Base-by-base conservation (phyloP, 2,329 filamentous ascomycete genomes). In the Colletotrichum theobromicola region DNA sequence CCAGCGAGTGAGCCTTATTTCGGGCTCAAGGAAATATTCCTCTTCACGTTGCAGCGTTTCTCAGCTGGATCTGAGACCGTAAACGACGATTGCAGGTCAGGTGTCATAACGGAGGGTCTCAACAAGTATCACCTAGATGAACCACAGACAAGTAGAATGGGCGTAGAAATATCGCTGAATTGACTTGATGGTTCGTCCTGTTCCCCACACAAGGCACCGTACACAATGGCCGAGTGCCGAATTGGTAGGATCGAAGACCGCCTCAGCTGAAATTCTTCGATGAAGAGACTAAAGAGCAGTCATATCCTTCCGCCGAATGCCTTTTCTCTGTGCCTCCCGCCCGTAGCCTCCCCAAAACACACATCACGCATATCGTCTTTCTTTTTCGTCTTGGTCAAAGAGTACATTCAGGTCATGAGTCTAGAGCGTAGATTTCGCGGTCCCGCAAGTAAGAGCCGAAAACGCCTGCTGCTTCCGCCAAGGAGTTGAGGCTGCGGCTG, bases 321-420 rank as follows among this genome's bases (percentile, higher is more conserved):
- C 69, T 64, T n/a, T 46, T 35, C 24, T 58, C 42, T 37, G 42
- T 55, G 28, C 37, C 35, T 60, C 24, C 68, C 30, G 50, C 66
- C 68, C 42, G 32, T 16, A 53, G 30, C 50, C 60, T 30, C 32
- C 46, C 68, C 62, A 30, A 28, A 50, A 21, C 34, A 58, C 58
- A 42, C 61, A 35, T 62, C 67, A 70, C 64, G 24, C 26, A 55
- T 62, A 34, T n/a, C 60, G 37, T 71, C 35, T 60, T 62, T 72
- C 66, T 67, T 60, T 57, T 58, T 74, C 60, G 46, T 74, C 64
- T 72, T 64, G 57, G 57, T 72, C 50, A 50, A 74, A 74, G 55
- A 74, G 30, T 74, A 72, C 72, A 74, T 72, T 72, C 68, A 74
- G 61, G 68, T 74, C 72, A 70, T 74, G 64, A 74, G 55, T 74